phyloP scores from a whole-genome alignment of 177 flowering plant species.

The Telopea speciosissima region DNA sequence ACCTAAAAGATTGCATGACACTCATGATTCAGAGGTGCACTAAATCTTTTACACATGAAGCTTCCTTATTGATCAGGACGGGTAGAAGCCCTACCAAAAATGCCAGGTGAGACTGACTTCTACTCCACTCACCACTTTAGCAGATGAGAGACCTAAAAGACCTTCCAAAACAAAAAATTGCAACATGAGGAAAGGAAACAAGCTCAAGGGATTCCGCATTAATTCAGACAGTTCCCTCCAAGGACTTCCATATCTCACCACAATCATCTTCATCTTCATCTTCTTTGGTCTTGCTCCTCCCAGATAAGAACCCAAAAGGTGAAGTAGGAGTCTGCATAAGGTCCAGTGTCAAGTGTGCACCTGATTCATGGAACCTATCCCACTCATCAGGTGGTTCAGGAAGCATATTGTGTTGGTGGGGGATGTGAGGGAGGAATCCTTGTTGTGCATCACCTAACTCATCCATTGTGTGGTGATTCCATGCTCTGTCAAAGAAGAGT shows the following conservation, averaged over 20 bases:
- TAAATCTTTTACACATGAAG: too few relatives aligned
- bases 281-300: constrained; percentile 32
- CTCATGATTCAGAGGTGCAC: too few relatives aligned
- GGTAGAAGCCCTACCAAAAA: too few relatives aligned
- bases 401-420: constrained; percentile 23
- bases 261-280: constrained; percentile 44
- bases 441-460: constrained; percentile 12
- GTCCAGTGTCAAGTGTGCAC: constrained; percentile 39
- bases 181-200: too few relatives aligned
- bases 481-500: constrained; percentile 23
- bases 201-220: too few relatives aligned
- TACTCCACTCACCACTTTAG: too few relatives aligned
- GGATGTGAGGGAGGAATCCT: not conserved
- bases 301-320: constrained; percentile 32
- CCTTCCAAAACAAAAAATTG: too few relatives aligned
- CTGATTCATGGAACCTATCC: constrained; percentile 22
- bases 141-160: too few relatives aligned
- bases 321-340: constrained; percentile 50
- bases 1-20: too few relatives aligned
- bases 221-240: constrained; percentile 35
- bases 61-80: too few relatives aligned
- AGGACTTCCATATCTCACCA: constrained; percentile 48
- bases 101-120: too few relatives aligned
- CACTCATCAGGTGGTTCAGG: constrained; percentile 15
- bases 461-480: constrained; percentile 18